Conservation (phyloP, 306 rosid species). For the Crataegus laevigata region DNA sequence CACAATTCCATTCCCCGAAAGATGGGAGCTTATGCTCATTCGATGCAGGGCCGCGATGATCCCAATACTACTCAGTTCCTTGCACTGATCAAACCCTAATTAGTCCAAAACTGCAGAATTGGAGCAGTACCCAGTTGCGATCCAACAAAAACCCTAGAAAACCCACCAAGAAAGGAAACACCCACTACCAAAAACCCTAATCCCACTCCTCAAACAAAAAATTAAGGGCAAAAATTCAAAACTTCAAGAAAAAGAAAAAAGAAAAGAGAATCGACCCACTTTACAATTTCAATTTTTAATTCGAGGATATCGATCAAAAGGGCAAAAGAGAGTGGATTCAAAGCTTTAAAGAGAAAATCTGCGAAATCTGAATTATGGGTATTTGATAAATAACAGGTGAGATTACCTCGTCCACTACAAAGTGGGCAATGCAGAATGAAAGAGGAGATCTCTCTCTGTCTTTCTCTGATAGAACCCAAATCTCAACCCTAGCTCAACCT, state of each 20-base stretch:
- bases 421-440: slow-evolving; percentile 43
- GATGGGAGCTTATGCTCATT: slow-evolving; percentile 34
- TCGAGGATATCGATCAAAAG: slow-evolving; percentile 17
- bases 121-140: slow-evolving; percentile 30
- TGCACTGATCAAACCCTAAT: slow-evolving; percentile 38
- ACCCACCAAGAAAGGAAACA: slow-evolving; percentile 11
- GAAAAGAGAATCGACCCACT: not conserved
- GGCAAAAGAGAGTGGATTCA: slow-evolving; percentile 14
- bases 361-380: not conserved
- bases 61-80: slow-evolving; percentile 14
- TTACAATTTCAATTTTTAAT: not conserved
- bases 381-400: slow-evolving; percentile 5
- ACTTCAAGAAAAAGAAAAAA: not conserved
- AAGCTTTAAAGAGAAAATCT: not conserved
- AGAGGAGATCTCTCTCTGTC: slow-evolving; percentile 33
- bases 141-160: slow-evolving; percentile 42
- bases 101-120: slow-evolving; percentile 20
- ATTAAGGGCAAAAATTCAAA: not conserved
- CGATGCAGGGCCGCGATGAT: slow-evolving; percentile 3
- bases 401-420: slow-evolving; percentile 55
- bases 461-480: not conserved
- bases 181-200: slow-evolving; percentile 23
- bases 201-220: slow-evolving; percentile 2
- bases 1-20: slow-evolving; percentile 18
- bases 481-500: too few species aligned